These are phyloP conservation scores for Starmerella bombi DNA, from an alignment of 805 yeast species.

Conservation along the genomic window DNA sequence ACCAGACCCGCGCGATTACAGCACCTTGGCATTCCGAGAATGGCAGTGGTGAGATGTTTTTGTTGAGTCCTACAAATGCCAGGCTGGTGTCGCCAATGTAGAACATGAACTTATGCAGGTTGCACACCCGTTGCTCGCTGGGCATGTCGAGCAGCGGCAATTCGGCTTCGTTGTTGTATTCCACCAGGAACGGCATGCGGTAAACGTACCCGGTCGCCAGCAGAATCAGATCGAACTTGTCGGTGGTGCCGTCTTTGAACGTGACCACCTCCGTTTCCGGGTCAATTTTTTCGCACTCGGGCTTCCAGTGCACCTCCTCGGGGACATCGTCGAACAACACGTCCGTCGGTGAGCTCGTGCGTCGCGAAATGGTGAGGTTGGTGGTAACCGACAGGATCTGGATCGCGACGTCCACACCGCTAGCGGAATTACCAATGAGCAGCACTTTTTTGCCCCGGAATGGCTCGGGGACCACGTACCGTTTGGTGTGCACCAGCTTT, in stretches of 20 bases:
- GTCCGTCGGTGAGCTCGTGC: conserved; percentile 33
- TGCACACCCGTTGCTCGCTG: conserved; percentile 37
- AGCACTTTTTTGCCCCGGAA: conserved; percentile 38
- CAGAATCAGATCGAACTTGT: conserved; percentile 42
- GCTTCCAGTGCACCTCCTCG: conserved; percentile 32
- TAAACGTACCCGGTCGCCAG: conserved; percentile 68
- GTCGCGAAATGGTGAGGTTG: conserved; percentile 36
- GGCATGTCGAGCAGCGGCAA: conserved; percentile 21
- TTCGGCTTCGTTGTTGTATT: conserved; percentile 10
- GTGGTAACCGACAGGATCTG: conserved; percentile 40
- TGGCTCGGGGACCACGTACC: conserved; percentile 37
- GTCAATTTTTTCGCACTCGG: conserved; percentile 26
- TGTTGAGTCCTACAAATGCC: conserved; percentile 42
- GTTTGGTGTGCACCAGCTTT: conserved; percentile 42
- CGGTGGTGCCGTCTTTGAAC: conserved; percentile 37
- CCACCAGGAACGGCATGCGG: conserved; percentile 47
- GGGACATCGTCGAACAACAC: conserved; percentile 23
- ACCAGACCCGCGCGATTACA: conserved; percentile 48
- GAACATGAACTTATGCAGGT: conserved; percentile 48
- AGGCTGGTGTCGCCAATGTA: conserved; percentile 49
- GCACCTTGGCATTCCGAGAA: conserved; percentile 47
- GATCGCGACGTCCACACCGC: conserved; percentile 60
- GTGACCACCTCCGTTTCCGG: conserved; percentile 30
- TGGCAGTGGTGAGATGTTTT: conserved; percentile 26
- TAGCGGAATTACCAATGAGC: conserved; percentile 65